Conservation (phyloP, 73 alveolate species). For the Breviolum minutum region DNA sequence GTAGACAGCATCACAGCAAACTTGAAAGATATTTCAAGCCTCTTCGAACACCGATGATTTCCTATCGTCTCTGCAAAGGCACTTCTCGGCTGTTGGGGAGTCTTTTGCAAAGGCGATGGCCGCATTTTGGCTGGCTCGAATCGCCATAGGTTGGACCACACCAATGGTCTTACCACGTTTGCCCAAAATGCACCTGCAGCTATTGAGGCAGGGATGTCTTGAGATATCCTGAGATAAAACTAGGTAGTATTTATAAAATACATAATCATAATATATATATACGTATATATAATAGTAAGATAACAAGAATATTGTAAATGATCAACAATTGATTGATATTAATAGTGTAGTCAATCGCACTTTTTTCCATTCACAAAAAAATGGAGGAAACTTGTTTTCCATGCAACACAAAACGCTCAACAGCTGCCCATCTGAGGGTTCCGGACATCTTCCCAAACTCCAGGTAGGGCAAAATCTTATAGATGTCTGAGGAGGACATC, state of each 20-base stretch:
- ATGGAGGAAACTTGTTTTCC: background rate
- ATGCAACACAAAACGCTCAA: too few species aligned
- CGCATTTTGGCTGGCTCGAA: background rate
- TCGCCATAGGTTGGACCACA: conserved; percentile 42
- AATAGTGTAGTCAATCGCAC: too few species aligned
- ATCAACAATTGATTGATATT: too few species aligned
- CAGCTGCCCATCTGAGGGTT: background rate
- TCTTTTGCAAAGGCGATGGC: conserved; percentile 61
- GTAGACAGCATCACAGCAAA: too few species aligned
- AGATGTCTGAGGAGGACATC: conserved; percentile 46
- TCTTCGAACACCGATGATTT: too few species aligned
- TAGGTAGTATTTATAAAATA: too few species aligned
- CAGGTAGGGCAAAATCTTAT: conserved; percentile 56
- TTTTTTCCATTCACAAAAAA: too few species aligned
- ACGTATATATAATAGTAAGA: too few species aligned
- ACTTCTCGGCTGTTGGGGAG: conserved; percentile 62
- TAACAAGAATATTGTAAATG: too few species aligned
- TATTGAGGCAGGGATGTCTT: background rate
- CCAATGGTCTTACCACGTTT: conserved; percentile 43
- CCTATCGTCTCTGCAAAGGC: background rate
- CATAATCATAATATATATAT: too few species aligned
- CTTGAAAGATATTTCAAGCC: too few species aligned
- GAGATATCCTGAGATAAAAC: background rate
- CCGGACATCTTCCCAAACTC: conserved; percentile 81
- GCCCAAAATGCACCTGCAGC: conserved; percentile 22